Conservation (phyloP, 305 asterid species). For the Plantago lanceolata region DNA sequence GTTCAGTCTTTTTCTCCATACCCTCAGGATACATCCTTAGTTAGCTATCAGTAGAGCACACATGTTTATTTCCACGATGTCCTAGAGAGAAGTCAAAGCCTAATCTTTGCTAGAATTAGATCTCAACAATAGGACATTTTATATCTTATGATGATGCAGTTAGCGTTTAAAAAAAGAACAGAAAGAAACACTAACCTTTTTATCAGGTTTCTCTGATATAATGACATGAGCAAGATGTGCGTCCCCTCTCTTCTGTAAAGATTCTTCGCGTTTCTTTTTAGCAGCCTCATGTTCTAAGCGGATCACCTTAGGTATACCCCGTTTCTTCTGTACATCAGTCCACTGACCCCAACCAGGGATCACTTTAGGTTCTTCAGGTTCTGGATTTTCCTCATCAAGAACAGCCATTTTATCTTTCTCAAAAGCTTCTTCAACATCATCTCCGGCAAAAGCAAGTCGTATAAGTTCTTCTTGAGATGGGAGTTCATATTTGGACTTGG, state of each 20-base stretch:
- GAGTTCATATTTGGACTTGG: constrained; percentile 54
- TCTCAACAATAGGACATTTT: too few species aligned
- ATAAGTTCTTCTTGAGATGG: constrained; percentile 91
- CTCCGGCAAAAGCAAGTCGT: constrained; percentile 90
- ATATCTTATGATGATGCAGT: too few species aligned
- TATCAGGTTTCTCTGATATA: constrained; percentile 86
- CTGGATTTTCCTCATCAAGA: constrained; percentile 78
- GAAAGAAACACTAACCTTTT: constrained; percentile 45
- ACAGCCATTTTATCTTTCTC: constrained; percentile 70
- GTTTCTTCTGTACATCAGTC: constrained; percentile 77
- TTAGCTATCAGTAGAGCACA: too few species aligned
- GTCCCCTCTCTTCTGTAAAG: constrained; percentile 82
- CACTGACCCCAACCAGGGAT: constrained; percentile 99
- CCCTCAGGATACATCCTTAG: too few species aligned
- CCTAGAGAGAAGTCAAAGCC: too few species aligned
- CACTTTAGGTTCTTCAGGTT: constrained; percentile 72
- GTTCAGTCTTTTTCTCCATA: too few species aligned
- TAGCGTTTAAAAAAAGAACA: background rate
- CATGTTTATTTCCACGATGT: too few species aligned
- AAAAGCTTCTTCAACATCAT: constrained; percentile 85
- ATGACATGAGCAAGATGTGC: constrained; percentile 78
- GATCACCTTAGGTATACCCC: constrained; percentile 88
- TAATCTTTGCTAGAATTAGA: too few species aligned
- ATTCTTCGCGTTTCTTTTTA: constrained; percentile 67
- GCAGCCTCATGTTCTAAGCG: constrained; percentile 67